Percentiles rank a stretch among this genome's conserved stretches.
These are phyloP conservation scores for Coemansia sp. DNA, from an alignment of 192 early-diverging fungal species.

Conservation along the genomic window DNA sequence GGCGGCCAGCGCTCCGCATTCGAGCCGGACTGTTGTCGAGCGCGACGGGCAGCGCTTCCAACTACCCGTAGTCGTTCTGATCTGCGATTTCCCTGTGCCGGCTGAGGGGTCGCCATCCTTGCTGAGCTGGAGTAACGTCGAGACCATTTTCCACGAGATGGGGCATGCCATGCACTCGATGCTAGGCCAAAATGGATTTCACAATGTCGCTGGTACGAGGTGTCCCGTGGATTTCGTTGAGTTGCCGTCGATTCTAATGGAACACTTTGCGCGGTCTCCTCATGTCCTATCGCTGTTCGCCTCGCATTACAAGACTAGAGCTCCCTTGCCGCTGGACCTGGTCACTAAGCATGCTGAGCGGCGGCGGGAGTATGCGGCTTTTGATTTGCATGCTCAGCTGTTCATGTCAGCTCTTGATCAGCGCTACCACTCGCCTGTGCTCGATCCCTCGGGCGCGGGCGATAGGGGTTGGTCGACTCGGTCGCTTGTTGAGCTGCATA, in stretches of 20 bases:
- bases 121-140: constrained; percentile 79
- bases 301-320: constrained; percentile 69
- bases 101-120: constrained; percentile 56
- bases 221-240: constrained; percentile 97
- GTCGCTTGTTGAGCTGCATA: constrained; percentile 62
- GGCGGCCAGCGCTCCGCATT: constrained; percentile 9
- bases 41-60: constrained; percentile 58
- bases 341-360: constrained; percentile 57
- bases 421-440: constrained; percentile 69
- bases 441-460: constrained; percentile 14
- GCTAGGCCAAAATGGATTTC: constrained; percentile 91
- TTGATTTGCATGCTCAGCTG: constrained; percentile 86
- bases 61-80: constrained; percentile 69
- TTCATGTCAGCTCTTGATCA: constrained; percentile 92
- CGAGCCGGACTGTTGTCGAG: constrained; percentile 46
- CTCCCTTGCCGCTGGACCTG: constrained; percentile 58
- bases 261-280: constrained; percentile 79
- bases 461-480: constrained; percentile 43
- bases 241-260: constrained; percentile 94
- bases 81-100: constrained; percentile 66
- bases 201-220: constrained; percentile 94
- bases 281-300: constrained; percentile 73
- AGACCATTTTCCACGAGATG: constrained; percentile 99
- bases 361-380: constrained; percentile 59
- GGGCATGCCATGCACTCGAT: constrained; percentile 99